phyloP scores from a whole-genome alignment of 345 rosid genomes.

The Brassica juncea region DNA sequence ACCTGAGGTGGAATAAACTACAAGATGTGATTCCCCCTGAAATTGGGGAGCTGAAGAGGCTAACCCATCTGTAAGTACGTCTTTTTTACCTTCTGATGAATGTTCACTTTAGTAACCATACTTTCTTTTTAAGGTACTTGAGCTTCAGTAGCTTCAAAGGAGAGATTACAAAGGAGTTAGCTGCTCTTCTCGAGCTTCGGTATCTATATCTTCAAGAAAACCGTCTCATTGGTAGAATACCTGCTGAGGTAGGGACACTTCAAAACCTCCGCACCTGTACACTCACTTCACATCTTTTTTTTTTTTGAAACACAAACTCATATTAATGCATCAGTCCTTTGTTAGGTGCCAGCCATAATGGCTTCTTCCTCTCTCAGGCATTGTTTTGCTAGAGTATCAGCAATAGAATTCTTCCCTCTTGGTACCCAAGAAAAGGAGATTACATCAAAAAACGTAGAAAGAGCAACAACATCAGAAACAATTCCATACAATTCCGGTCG shows the following conservation, averaged over 20 bases:
- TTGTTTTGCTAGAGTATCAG: background rate
- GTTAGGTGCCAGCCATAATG: background rate
- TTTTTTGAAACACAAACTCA: background rate
- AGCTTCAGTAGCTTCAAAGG: conserved; percentile 96
- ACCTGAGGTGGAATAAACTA: conserved; percentile 92
- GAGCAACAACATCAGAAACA: background rate
- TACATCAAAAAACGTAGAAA: too few relatives aligned
- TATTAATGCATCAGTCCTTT: background rate
- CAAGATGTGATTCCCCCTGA: conserved; percentile 92
- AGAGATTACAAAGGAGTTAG: conserved; percentile 87
- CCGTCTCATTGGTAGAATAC: conserved; percentile 82
- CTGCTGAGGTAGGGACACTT: conserved; percentile 73
- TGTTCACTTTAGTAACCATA: background rate
- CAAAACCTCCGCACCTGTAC: conserved; percentile 66
- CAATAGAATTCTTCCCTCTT: background rate
- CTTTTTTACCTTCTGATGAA: background rate
- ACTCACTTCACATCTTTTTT: background rate
- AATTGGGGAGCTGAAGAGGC: conserved; percentile 83
- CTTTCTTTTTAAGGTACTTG: conserved; percentile 50
- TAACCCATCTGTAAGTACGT: conserved; percentile 81
- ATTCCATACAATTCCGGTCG: background rate
- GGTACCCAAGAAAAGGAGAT: background rate
- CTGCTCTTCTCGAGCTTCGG: conserved; percentile 83
- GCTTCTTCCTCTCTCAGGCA: background rate
- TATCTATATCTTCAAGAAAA: conserved; percentile 92